These are phyloP conservation scores for Tolypocladium nubicola DNA, from an alignment of 2,329 filamentous ascomycete genomes.

Conservation along the genomic window DNA sequence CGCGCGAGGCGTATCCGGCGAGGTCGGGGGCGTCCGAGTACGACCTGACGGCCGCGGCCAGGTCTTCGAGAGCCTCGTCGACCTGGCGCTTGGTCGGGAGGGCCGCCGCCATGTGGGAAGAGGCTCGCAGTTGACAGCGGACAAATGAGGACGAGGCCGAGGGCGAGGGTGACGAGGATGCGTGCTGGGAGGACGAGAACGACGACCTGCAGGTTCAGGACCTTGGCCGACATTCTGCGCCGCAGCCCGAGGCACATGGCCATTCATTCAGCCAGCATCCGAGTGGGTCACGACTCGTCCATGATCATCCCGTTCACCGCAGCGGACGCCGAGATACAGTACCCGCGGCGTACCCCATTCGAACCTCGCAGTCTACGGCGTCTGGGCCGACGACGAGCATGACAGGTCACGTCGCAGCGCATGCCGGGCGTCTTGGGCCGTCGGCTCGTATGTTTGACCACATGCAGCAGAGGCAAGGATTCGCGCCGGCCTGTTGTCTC, in stretches of 20 bases:
- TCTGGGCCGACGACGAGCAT: too few species aligned
- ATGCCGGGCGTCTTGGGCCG: neutral
- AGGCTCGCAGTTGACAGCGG: neutral
- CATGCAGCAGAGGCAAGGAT: neutral
- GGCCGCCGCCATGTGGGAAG: slow-evolving; percentile 4
- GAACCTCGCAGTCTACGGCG: too few species aligned
- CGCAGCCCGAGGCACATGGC: neutral
- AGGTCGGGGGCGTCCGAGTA: slow-evolving; percentile 14
- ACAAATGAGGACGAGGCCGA: neutral
- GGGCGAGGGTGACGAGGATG: neutral
- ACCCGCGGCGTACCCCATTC: too few species aligned
- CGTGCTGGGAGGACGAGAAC: neutral
- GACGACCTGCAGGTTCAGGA: neutral
- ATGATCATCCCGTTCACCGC: too few species aligned
- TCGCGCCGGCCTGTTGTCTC: neutral
- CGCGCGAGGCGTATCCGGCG: slow-evolving; percentile 13
- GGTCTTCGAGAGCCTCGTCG: slow-evolving; percentile 8
- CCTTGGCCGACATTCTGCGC: neutral
- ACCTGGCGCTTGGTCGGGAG: slow-evolving; percentile 10
- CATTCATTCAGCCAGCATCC: neutral
- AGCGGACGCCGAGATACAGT: too few species aligned
- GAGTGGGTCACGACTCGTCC: too few species aligned
- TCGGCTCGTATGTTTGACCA: neutral
- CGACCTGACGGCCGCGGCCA: slow-evolving; percentile 8
- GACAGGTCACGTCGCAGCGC: too few species aligned